Base-by-base conservation (phyloP, 1,284 basidiomycete genomes). In the Leccinum insolens region DNA sequence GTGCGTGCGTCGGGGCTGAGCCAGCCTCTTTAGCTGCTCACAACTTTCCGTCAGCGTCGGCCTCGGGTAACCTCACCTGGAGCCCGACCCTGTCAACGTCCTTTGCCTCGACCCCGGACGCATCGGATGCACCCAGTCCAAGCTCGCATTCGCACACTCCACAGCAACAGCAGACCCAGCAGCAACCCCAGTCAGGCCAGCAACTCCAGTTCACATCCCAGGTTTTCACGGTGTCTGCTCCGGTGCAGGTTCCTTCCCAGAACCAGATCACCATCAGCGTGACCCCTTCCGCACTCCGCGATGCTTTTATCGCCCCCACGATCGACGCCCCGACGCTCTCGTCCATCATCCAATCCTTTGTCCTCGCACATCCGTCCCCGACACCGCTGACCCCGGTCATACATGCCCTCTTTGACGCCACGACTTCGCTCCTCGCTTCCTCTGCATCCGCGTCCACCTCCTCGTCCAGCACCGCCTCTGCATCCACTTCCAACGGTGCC, bases 331-430 rank as follows among this genome's bases (percentile, higher is more conserved):
- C 80, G 2, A 83, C 82, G 4, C 76, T 88, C 34, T 82, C 86
- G 7, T 81, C 82, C 37, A 83, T 87, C 78, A 83, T 87, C 44
- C 83, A 85, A 66, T 78, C 79, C 17, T 86, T 81, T 66, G 80
- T 81, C 44, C 73, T 81, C 25, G 78, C 82, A 7, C 81, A 84
- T 66, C 83, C 83, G 3, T 84, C 83, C 0, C 74, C 80, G 6
- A 84, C 83, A 0, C 83, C 85, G 4, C 78, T 88, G 7, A 81
- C 80, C 0, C 78, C 83, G 1, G 80, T 86, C 41, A 75, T 88
- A 4, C 80, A 82, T 20, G 82, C 84, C 12, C 78, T 88, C 7
- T 88, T 87, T 66, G 84, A 86, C 55, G 86, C 86, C 2, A 67
- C 72, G 12, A 70, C 76, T 3, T 67, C 52, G 76, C 82, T 71